These are phyloP conservation scores for Poronia punctata DNA, from an alignment of 495 filamentous ascomycete genomes.

Conservation along the genomic window DNA sequence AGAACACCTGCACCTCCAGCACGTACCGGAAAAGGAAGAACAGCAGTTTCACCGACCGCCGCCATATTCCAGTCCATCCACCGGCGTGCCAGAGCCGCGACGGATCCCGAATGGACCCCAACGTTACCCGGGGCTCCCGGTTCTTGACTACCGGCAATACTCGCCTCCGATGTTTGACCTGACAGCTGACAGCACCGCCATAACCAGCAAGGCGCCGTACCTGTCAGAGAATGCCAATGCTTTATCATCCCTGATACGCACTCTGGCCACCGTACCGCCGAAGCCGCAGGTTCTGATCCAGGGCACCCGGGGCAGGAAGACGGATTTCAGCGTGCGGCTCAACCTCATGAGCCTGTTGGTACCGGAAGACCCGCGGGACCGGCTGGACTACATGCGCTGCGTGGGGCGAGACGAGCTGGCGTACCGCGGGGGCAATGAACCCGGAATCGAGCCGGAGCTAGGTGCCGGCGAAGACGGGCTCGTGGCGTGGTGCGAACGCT, in stretches of 20 bases:
- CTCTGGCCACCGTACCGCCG: constrained; percentile 43
- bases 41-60: constrained; percentile 25
- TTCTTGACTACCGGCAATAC: constrained; percentile 46
- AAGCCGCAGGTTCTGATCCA: constrained; percentile 43
- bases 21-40: no score
- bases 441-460: constrained; percentile 30
- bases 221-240: constrained; percentile 34
- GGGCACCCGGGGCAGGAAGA: constrained; percentile 27
- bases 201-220: constrained; percentile 34
- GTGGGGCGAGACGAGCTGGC: constrained; percentile 42
- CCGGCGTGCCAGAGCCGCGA: constrained; percentile 15
- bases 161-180: constrained; percentile 39
- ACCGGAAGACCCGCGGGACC: constrained; percentile 25
- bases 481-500: constrained; percentile 43
- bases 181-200: constrained; percentile 38
- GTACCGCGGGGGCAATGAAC: constrained; percentile 38
- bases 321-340: constrained; percentile 45
- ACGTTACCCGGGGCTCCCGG: constrained; percentile 39
- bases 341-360: constrained; percentile 48
- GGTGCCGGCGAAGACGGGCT: constrained; percentile 27
- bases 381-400: constrained; percentile 48
- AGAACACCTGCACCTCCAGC: no score
- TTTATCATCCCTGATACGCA: constrained; percentile 37
- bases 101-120: constrained; percentile 23
- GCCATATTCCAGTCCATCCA: constrained; percentile 40